Evolutionary conservation across 768 basidiomycete species (phyloP).

Genomic region (Boletus rufocinnamomeus): DNA sequence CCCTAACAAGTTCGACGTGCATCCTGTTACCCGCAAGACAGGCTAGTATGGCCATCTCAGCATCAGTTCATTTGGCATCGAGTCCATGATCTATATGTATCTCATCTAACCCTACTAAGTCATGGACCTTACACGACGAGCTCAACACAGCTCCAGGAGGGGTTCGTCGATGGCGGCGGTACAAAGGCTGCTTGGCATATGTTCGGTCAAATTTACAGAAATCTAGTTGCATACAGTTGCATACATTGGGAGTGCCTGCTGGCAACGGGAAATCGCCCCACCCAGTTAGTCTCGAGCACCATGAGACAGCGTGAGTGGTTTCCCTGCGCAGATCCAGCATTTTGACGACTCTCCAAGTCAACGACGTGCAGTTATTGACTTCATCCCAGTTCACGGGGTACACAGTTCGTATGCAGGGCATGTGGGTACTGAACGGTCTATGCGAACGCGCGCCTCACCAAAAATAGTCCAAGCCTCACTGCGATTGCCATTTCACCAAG

Average conservation of each 20-base stretch:
- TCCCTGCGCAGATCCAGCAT: slow-evolving; percentile 3
- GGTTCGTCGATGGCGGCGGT: too few relatives aligned
- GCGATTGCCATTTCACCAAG: neutral
- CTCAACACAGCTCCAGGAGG: neutral
- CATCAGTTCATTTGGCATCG: too few relatives aligned
- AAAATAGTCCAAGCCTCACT: neutral
- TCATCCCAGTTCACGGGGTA: slow-evolving; percentile 1
- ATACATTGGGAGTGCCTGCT: neutral
- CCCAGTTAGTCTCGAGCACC: neutral
- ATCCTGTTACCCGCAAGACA: neutral
- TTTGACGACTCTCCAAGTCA: neutral
- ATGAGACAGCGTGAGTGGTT: slow-evolving; percentile 3
- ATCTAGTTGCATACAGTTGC: neutral
- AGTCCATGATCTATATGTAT: neutral
- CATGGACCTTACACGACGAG: neutral
- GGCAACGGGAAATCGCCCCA: neutral
- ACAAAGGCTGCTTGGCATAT: neutral
- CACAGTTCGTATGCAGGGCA: neutral
- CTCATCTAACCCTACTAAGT: neutral
- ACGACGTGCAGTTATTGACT: neutral
- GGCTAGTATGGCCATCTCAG: too few relatives aligned
- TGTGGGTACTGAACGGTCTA: neutral
- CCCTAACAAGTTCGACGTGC: neutral
- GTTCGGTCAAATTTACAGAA: neutral
- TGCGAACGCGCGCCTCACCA: neutral